Conservation (phyloP, 345 rosid genomes). For the Erysimum cheiranthoides region DNA sequence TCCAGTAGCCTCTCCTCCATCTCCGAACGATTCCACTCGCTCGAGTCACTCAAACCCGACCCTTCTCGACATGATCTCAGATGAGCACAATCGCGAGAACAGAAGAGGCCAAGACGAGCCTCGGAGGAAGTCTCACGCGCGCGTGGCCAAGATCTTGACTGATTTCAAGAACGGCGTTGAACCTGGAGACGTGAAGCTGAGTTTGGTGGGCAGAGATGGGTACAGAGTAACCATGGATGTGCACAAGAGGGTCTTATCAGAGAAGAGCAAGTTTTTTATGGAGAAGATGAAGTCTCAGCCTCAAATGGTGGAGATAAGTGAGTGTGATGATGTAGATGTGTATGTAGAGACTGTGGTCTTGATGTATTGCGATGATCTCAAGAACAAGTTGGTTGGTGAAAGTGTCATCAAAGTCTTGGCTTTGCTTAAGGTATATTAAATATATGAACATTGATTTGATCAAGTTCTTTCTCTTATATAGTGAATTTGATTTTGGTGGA, state of each 20-base stretch:
- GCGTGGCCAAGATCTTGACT: constrained; percentile 53
- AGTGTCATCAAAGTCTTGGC: constrained; percentile 65
- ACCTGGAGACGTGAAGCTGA: constrained; percentile 68
- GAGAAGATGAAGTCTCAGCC: constrained; percentile 55
- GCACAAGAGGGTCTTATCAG: constrained; percentile 60
- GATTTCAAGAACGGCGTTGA: constrained; percentile 54
- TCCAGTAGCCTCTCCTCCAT: constrained; percentile 40
- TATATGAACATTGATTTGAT: neutral
- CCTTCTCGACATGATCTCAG: constrained; percentile 85
- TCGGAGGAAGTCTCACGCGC: constrained; percentile 52
- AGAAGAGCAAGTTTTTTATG: constrained; percentile 68
- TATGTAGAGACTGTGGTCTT: constrained; percentile 74
- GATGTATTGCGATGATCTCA: constrained; percentile 76
- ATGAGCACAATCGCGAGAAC: constrained; percentile 55
- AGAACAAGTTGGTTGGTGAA: constrained; percentile 66
- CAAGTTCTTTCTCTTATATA: neutral
- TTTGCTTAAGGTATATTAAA: constrained; percentile 85
- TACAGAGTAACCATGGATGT: constrained; percentile 64
- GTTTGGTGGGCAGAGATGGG: constrained; percentile 68
- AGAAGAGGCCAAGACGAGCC: constrained; percentile 30
- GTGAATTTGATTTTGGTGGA: neutral
- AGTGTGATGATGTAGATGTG: constrained; percentile 77
- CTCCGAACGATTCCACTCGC: constrained; percentile 37
- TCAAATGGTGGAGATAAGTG: constrained; percentile 80
- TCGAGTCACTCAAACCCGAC: constrained; percentile 48